A percentile compares a stretch with the other conserved stretches of the same genome.
Evolutionary conservation across 2,329 filamentous ascomycete species (phyloP).

Genomic region (Didymella glomerata): DNA sequence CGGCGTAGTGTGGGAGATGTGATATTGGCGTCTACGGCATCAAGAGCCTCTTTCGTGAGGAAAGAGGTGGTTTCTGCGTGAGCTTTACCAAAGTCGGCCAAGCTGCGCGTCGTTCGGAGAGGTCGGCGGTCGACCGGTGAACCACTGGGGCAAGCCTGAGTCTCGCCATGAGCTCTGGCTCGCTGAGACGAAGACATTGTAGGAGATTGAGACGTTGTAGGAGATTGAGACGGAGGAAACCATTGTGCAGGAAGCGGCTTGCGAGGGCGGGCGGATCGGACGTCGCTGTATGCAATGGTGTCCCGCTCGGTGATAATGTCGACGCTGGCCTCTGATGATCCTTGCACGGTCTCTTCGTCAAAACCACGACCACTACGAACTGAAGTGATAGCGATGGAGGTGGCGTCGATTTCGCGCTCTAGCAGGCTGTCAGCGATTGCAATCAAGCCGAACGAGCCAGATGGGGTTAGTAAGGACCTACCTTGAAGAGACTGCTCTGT

Average conservation of each 20-base stretch:
- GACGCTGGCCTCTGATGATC: conserved; percentile 6
- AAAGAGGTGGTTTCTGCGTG: conserved; percentile 30
- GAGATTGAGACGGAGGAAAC: conserved; percentile 25
- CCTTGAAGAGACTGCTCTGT: background rate
- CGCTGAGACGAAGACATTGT: conserved; percentile 35
- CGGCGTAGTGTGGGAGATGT: conserved; percentile 20
- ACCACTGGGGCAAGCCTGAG: conserved; percentile 25
- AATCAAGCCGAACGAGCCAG: background rate
- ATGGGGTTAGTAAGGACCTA: background rate
- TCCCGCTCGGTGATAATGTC: conserved; percentile 8
- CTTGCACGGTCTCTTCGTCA: conserved; percentile 20
- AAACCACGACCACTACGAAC: conserved; percentile 11
- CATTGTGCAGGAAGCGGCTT: conserved; percentile 43
- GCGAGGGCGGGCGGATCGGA: conserved; percentile 29
- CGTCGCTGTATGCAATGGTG: background rate
- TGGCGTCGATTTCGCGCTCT: background rate
- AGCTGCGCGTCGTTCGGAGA: conserved; percentile 30
- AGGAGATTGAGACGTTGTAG: conserved; percentile 26
- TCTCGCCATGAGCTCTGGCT: conserved; percentile 32
- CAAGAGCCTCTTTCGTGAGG: conserved; percentile 42
- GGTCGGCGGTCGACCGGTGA: conserved; percentile 28
- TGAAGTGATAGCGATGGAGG: conserved; percentile 6
- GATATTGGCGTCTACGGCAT: conserved; percentile 33
- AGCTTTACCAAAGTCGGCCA: conserved; percentile 24
- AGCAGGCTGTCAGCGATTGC: background rate